Base-by-base conservation (phyloP, 352 stramenopile genomes). In the Globisporangium paroecandrum region DNA sequence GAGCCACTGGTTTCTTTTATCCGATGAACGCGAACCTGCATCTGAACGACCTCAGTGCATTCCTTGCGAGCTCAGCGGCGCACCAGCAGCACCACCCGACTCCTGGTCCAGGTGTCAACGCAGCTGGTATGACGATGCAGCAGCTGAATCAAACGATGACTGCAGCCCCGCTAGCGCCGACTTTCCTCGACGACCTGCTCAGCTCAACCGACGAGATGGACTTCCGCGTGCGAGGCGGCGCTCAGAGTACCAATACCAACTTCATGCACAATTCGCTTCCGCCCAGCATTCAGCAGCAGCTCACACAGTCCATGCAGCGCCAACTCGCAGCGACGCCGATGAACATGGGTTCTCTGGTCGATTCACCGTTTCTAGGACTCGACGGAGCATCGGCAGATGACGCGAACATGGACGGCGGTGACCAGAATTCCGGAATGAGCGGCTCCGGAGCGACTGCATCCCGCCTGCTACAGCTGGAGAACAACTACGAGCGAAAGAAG, bases 401-500 rank as follows among this genome's bases (percentile, higher is more conserved):
- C 12, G 25, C 24, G 29, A 36, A 61, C n/a, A n/a, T 25, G 53
- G 36, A 7, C 73, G 60, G n/a, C 49, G 51, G 36, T 56, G 67
- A 20, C 57, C 58, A 22, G 15, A 56, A 49, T 51, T 8, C 32
- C 15, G 51, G 34, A 1, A 25, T 55, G 38, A 38, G 9, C 34
- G 27, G 20, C 53, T 65, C 64, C n/a, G 61, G 64, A 10, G 71
- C 58, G 38, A 66, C 24, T 12, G 65, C 66, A 4, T 67, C 74
- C 18, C 72, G 78, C 10, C 55, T 86, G 46, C 58, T 82, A 55
- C 78, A 89, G 57, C 69, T 87, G 3, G 81, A 89, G 43, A 81
- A 81, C 72, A 89, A 89, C 59, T 89, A 89, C 61, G 81, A 89
- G 58, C 74, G 79, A 34, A 89, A 89, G 69, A 89, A 89, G 70